Conservation (phyloP, 306 rosid genomes). For the Hippophae rhamnoides region DNA sequence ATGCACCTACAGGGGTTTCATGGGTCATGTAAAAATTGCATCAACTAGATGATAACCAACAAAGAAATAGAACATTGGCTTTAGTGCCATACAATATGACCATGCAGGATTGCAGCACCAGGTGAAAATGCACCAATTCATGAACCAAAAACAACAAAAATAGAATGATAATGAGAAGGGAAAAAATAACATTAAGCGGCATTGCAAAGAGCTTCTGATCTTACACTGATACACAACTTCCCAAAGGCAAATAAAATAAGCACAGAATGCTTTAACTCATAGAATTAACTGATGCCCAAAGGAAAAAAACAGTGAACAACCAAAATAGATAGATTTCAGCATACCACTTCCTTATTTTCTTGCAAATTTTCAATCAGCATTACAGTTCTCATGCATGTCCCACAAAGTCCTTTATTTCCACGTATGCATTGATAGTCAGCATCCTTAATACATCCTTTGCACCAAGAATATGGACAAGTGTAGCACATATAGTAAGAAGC, state of each 20-base stretch:
- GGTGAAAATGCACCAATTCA: constrained; percentile 12
- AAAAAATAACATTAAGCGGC: neutral
- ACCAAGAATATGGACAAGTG: constrained; percentile 81
- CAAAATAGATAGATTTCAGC: constrained; percentile 24
- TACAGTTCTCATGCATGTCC: constrained; percentile 82
- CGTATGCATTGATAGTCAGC: constrained; percentile 78
- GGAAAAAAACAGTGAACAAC: neutral
- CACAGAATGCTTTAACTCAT: neutral
- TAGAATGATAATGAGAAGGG: neutral
- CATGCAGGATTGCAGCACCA: constrained; percentile 2
- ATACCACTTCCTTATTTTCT: constrained; percentile 64
- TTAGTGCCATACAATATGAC: neutral
- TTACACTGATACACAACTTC: neutral
- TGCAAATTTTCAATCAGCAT: constrained; percentile 67
- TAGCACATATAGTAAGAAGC: constrained; percentile 89
- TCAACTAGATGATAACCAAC: constrained; percentile 1
- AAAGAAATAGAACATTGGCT: neutral
- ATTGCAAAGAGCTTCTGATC: neutral
- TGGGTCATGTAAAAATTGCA: neutral
- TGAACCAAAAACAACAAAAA: neutral
- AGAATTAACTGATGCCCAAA: neutral
- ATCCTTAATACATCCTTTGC: constrained; percentile 68
- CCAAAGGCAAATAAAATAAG: constrained; percentile 6
- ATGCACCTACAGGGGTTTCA: constrained; percentile 29
- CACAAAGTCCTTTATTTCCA: constrained; percentile 86